Conservation (phyloP, 2,329 filamentous ascomycete genomes). For the Phyllosticta citribraziliensis region DNA sequence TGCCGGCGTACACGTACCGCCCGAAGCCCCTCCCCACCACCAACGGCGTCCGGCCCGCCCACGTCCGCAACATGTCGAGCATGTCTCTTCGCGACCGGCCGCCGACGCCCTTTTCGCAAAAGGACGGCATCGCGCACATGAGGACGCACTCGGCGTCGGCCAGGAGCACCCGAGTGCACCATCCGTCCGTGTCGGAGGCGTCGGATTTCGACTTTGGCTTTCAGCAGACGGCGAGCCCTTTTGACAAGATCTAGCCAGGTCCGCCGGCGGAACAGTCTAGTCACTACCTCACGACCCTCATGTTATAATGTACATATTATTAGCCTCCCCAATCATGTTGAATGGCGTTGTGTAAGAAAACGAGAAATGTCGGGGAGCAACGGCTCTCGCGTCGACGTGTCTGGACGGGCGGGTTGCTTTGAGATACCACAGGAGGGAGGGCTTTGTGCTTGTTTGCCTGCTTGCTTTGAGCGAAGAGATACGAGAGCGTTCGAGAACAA, state of each 20-base stretch:
- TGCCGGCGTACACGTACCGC: constrained; percentile 14
- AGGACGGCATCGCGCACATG: not conserved
- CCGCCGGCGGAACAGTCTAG: not conserved
- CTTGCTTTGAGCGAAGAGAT: not conserved
- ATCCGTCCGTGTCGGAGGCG: constrained; percentile 28
- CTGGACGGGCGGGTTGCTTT: not conserved
- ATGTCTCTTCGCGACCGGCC: constrained; percentile 27
- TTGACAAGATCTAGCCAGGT: constrained; percentile 4
- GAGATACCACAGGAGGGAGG: not conserved
- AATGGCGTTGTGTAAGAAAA: constrained; percentile 5
- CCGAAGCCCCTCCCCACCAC: not conserved
- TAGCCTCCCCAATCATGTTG: not conserved
- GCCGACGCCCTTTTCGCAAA: constrained; percentile 27
- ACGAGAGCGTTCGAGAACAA: not conserved
- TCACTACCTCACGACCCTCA: not conserved
- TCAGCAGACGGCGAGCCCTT: not conserved
- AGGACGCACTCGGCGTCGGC: constrained; percentile 2
- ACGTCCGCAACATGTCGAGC: constrained; percentile 9
- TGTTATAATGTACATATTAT: constrained; percentile 9
- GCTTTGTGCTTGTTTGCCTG: not conserved
- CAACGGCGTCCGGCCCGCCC: not conserved
- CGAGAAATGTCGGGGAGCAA: too few species aligned
- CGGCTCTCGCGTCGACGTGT: too few species aligned
- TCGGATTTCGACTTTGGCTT: constrained; percentile 26
- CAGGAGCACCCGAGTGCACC: constrained; percentile 19